phyloP scores from a whole-genome alignment of 2,329 filamentous ascomycete species.

The Tolypocladium sp. region DNA sequence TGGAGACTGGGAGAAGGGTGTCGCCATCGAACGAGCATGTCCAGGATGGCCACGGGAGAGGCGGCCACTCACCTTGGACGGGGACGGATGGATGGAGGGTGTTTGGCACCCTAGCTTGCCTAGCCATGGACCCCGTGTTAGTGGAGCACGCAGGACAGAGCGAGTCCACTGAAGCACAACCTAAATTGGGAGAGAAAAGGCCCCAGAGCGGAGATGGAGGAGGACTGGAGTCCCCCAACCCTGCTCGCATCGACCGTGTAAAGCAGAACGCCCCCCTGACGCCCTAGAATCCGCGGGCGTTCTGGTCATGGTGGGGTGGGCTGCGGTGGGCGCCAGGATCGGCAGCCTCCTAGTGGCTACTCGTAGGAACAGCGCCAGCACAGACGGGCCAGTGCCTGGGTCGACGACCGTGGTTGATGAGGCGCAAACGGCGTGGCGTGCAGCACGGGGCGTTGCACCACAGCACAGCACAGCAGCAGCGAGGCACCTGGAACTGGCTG shows the following conservation, averaged over 20 bases:
- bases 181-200: neutral
- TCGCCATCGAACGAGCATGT: neutral
- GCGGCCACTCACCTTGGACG: neutral
- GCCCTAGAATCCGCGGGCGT: neutral
- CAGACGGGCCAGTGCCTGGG: neutral
- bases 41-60: neutral
- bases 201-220: neutral
- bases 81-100: neutral
- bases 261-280: neutral
- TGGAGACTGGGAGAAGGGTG: too few species aligned
- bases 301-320: neutral
- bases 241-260: neutral
- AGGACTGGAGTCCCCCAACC: neutral
- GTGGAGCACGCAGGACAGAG: neutral
- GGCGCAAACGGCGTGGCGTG: too few species aligned
- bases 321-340: neutral
- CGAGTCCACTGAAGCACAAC: neutral
- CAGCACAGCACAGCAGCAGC: neutral
- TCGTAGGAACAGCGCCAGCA: too few species aligned
- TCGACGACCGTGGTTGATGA: neutral
- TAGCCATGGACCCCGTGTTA: neutral
- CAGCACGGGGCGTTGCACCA: neutral
- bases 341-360: neutral
- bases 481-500: neutral
- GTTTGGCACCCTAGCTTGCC: neutral